Evolutionary conservation across 192 early-diverging fungal genomes (phyloP).

Genomic region (Podila horticola): DNA sequence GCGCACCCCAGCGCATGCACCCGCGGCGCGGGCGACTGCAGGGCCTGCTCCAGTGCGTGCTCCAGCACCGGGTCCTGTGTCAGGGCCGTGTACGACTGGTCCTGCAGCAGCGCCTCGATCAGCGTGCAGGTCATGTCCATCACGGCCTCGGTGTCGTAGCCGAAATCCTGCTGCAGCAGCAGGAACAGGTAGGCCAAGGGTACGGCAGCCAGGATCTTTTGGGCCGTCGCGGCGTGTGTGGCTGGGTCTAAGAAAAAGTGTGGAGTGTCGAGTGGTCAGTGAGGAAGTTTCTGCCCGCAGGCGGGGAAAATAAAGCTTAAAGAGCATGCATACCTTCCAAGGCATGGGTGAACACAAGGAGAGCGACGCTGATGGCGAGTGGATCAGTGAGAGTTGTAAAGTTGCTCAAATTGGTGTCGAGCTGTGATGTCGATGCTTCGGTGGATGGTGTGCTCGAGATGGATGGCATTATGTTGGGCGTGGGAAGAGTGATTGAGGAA

Average conservation of each 20-base stretch:
- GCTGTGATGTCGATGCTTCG: conserved; percentile 6
- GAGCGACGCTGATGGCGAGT: conserved; percentile 25
- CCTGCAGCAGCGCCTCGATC: conserved; percentile 15
- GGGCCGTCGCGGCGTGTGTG: not conserved
- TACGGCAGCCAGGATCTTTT: conserved; percentile 14
- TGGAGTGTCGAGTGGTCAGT: not conserved
- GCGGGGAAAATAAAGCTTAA: not conserved
- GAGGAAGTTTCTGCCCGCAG: no score
- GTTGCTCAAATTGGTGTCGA: not conserved
- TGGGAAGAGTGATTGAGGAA: not conserved
- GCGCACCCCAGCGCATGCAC: conserved; percentile 21
- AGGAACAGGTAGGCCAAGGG: conserved; percentile 27
- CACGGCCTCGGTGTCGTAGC: conserved; percentile 24
- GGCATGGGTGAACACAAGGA: conserved; percentile 19
- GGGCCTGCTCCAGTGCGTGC: conserved; percentile 13
- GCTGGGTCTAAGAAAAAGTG: not conserved
- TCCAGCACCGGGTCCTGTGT: conserved; percentile 28
- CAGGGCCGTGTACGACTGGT: conserved; percentile 14
- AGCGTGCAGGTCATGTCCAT: conserved; percentile 37
- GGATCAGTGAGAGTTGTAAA: conserved; percentile 29
- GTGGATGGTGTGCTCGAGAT: not conserved
- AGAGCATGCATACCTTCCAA: conserved; percentile 15
- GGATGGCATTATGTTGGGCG: not conserved
- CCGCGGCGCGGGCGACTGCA: conserved; percentile 11
- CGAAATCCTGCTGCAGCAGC: conserved; percentile 27